Evolutionary conservation across 345 rosid species (phyloP).

Genomic region (Barbarea vulgaris): DNA sequence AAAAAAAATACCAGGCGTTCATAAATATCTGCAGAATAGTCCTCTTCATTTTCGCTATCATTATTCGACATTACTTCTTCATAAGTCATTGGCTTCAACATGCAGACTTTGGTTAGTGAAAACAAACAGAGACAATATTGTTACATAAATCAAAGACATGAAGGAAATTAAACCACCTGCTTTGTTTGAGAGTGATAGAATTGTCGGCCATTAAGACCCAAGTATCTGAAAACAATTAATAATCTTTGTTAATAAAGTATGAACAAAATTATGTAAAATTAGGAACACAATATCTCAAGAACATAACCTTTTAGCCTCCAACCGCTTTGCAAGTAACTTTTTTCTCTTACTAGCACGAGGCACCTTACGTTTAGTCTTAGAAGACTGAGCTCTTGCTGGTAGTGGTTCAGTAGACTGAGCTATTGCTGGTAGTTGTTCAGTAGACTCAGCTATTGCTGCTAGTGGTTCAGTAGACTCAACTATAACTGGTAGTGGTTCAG

Average conservation of each 20-base stretch:
- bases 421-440: conserved; percentile 33
- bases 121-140: conserved; percentile 7
- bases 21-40: conserved; percentile 66
- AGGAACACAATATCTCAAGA: background rate
- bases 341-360: conserved; percentile 56
- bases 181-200: conserved; percentile 86
- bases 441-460: background rate
- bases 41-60: conserved; percentile 87
- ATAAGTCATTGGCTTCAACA: conserved; percentile 61
- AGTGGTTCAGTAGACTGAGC: conserved; percentile 22
- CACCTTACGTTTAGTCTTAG: conserved; percentile 49
- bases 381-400: background rate
- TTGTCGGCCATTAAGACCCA: conserved; percentile 55
- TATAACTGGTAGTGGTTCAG: conserved; percentile 39
- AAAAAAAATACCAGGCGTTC: conserved; percentile 66
- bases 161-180: conserved; percentile 59
- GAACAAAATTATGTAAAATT: background rate
- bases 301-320: conserved; percentile 60
- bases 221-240: conserved; percentile 48
- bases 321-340: conserved; percentile 50
- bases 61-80: conserved; percentile 65
- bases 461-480: background rate
- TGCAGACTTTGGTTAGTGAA: conserved; percentile 11
- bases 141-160: background rate
- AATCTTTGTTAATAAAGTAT: background rate